Conservation (phyloP, 78 protist species). For the Dictyostelium brefeldianum region DNA sequence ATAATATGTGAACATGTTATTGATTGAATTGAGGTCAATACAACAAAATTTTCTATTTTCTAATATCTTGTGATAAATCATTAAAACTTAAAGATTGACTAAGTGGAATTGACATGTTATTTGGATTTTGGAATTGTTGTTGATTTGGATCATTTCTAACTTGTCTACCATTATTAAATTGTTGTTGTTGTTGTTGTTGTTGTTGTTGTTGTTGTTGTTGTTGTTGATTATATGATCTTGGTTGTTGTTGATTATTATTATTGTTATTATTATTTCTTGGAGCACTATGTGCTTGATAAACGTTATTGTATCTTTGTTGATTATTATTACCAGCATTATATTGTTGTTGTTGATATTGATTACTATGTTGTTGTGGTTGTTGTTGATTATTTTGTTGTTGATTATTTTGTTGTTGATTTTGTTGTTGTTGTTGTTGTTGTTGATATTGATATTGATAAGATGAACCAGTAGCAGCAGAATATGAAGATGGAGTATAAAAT, state of each 20-base stretch:
- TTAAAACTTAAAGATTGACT: constrained; percentile 31
- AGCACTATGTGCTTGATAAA: no score
- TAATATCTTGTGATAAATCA: constrained; percentile 42
- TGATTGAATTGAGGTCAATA: no score
- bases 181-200: background rate
- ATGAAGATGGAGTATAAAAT: constrained; percentile 19
- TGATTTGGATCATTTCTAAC: constrained; percentile 1
- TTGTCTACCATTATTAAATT: background rate
- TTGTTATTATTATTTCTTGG: no score
- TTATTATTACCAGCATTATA: background rate
- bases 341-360: background rate
- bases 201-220: background rate
- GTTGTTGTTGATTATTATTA: background rate
- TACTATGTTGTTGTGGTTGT: background rate
- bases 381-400: background rate
- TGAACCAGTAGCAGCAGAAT: constrained; percentile 17
- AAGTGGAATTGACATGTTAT: constrained; percentile 43
- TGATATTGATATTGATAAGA: constrained; percentile 20
- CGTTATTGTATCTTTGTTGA: background rate
- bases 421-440: constrained; percentile 17
- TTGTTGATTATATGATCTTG: background rate
- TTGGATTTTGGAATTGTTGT: constrained; percentile 21
- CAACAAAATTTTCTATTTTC: no score
- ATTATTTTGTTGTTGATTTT: background rate
- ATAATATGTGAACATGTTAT: no score